These are phyloP conservation scores for Geranium brycei DNA, from an alignment of 345 rosid species.

Conservation along the genomic window DNA sequence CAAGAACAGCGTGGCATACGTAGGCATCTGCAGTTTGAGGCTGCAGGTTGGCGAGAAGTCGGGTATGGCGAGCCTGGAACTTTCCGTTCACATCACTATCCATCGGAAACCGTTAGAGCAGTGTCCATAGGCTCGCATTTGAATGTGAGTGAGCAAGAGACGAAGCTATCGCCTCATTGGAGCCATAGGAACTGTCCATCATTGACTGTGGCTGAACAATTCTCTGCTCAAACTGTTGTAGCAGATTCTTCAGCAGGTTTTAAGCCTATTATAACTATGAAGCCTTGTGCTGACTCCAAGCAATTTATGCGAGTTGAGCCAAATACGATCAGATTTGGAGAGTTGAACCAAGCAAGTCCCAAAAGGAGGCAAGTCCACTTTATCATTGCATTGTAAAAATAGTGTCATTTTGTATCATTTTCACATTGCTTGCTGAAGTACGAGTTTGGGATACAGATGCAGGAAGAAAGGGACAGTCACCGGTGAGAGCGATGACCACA, in stretches of 20 bases:
- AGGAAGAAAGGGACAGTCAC: constrained; percentile 6
- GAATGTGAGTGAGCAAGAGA: not conserved
- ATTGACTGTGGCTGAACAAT: constrained; percentile 1
- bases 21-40: constrained; percentile 27
- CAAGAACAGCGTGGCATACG: constrained; percentile 15
- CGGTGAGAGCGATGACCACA: constrained; percentile 15
- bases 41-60: constrained; percentile 5
- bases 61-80: constrained; percentile 2
- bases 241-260: constrained; percentile 5
- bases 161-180: not conserved
- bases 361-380: constrained; percentile 15
- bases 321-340: constrained; percentile 6
- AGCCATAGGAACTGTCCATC: constrained; percentile 5
- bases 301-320: constrained; percentile 6
- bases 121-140: constrained; percentile 8
- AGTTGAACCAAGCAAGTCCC: constrained; percentile 14
- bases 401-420: not conserved
- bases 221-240: constrained; percentile 7
- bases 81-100: constrained; percentile 5
- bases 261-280: constrained; percentile 5
- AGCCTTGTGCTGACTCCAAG: constrained; percentile 7
- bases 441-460: not conserved
- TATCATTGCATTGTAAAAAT: not conserved
- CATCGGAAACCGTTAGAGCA: constrained; percentile 6
- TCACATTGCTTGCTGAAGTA: not conserved